Evolutionary conservation across 1,284 basidiomycete species (phyloP), one percentile per base, ranked within the genome.

Genomic region (Rhizoctonia solani): DNA sequence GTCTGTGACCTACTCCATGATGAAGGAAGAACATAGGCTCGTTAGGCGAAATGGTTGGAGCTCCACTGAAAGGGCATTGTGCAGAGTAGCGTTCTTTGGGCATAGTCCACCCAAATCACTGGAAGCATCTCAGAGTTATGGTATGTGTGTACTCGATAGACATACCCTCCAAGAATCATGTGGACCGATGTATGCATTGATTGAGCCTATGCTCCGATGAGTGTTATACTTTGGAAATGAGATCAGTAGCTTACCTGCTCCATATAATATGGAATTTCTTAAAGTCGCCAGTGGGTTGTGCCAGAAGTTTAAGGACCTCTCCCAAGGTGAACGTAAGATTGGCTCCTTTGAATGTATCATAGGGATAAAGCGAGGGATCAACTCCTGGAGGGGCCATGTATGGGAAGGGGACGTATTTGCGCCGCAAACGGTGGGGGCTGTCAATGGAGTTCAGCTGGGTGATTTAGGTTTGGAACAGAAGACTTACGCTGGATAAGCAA

Each of bases 101-200:
- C 49, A 52, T 5, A 52, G 49, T 11, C 49, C 49, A 27, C 49
- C 49, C 16, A 52, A 8, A n/a, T 52, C 49, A 23, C 49, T 52
- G 49, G 8, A 8, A 4, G 8, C 5, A 6, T 6, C 21, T 52
- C 23, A 52, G 49, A 27, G 19, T 25, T 29, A 4, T 6, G 21
- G 9, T 4, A 52, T 19, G 4, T 8, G 6, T 4, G 49, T 5
- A 52, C 13, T 6, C 4, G 49, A 52, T 25, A 6, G 4, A 9
- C 14, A 27, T 27, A 52, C 49, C 49, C 49, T 52, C 49, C 49
- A 4, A 52, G 8, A 25, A 52, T 52, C 49, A 52, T 52, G 25
- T 52, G 49, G 19, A 52, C 19, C 6, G 49, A 52, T 13, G 49
- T 52, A n/a, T 52, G 49, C 49, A 52, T 52, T 30, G 49, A 52